Evolutionary conservation across 208 protist genomes (phyloP).

Genomic region (Trypanosomatidae sp.): DNA sequence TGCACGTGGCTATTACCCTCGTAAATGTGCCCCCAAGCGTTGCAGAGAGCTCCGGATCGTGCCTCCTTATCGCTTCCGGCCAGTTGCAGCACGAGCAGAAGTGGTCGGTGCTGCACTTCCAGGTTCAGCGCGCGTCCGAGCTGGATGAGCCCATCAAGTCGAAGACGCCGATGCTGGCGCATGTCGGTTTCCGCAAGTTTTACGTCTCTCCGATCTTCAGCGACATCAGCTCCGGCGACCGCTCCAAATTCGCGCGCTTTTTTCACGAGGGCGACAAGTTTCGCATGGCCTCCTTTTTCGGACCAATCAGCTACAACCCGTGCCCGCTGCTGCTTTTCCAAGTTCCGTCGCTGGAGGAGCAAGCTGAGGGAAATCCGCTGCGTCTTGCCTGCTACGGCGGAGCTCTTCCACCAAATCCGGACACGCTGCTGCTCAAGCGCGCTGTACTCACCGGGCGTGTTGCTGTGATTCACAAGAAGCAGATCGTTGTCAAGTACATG

Average conservation of each 20-base stretch:
- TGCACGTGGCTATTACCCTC: conserved; percentile 70
- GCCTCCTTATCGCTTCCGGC: conserved; percentile 77
- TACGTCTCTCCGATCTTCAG: conserved; percentile 91
- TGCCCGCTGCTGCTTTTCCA: conserved; percentile 86
- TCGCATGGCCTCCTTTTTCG: conserved; percentile 84
- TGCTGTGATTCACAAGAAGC: conserved; percentile 90
- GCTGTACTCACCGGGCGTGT: conserved; percentile 77
- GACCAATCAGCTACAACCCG: conserved; percentile 85
- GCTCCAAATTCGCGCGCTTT: conserved; percentile 86
- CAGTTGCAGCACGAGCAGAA: conserved; percentile 91
- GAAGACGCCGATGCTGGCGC: conserved; percentile 86
- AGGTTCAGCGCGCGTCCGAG: conserved; percentile 67
- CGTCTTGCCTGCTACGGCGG: conserved; percentile 79
- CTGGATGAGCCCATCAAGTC: conserved; percentile 88
- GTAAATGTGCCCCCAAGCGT: conserved; percentile 56
- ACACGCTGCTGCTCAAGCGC: conserved; percentile 81
- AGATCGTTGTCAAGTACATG: conserved; percentile 96
- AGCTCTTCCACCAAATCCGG: conserved; percentile 78
- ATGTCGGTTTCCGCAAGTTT: conserved; percentile 90
- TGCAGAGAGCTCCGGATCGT: conserved; percentile 34
- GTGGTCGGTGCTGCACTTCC: conserved; percentile 89
- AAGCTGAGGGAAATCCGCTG: conserved; percentile 65
- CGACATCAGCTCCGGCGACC: conserved; percentile 73
- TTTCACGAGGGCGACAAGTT: conserved; percentile 86
- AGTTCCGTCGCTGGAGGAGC: conserved; percentile 83